A percentile compares a stretch with the other conserved stretches of the same genome.
These are phyloP conservation scores for Trichoderma erinaceum DNA, from an alignment of 495 filamentous ascomycete genomes.

Conservation along the genomic window DNA sequence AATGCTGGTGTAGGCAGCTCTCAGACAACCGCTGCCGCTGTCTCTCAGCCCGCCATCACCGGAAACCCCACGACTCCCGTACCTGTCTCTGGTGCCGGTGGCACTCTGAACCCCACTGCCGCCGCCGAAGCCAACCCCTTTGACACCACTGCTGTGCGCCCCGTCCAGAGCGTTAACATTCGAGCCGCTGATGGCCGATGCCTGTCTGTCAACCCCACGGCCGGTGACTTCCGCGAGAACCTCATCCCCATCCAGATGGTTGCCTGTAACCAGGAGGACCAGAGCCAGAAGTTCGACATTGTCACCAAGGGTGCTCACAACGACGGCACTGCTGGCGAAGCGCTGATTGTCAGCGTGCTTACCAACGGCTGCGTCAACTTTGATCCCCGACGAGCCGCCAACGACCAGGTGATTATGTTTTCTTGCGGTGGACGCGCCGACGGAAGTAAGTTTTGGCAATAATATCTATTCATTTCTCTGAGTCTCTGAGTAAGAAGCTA, in stretches of 20 bases:
- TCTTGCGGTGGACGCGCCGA: conserved; percentile 49
- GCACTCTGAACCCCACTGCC: conserved; percentile 41
- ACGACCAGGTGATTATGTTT: conserved; percentile 46
- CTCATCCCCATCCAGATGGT: conserved; percentile 45
- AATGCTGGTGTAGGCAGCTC: neutral
- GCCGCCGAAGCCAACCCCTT: conserved; percentile 41
- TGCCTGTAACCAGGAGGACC: conserved; percentile 36
- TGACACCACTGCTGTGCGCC: conserved; percentile 42
- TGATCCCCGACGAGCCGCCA: conserved; percentile 36
- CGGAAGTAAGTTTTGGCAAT: conserved; percentile 32
- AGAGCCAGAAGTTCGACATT: conserved; percentile 50
- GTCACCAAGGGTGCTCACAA: conserved; percentile 49
- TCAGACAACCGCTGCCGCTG: conserved; percentile 25
- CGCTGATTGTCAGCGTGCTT: conserved; percentile 45
- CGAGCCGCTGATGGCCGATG: conserved; percentile 44
- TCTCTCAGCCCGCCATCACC: conserved; percentile 8
- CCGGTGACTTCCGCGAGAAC: conserved; percentile 51
- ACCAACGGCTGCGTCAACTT: conserved; percentile 49
- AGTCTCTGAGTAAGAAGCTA: neutral
- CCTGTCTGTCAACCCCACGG: conserved; percentile 47
- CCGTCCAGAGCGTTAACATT: conserved; percentile 42
- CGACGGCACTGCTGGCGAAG: conserved; percentile 26
- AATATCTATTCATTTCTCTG: conserved; percentile 11
- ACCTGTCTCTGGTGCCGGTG: conserved; percentile 46
- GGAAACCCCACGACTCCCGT: conserved; percentile 42